Conservation (phyloP, 2,329 filamentous ascomycete genomes). For the Eutypa lata region DNA sequence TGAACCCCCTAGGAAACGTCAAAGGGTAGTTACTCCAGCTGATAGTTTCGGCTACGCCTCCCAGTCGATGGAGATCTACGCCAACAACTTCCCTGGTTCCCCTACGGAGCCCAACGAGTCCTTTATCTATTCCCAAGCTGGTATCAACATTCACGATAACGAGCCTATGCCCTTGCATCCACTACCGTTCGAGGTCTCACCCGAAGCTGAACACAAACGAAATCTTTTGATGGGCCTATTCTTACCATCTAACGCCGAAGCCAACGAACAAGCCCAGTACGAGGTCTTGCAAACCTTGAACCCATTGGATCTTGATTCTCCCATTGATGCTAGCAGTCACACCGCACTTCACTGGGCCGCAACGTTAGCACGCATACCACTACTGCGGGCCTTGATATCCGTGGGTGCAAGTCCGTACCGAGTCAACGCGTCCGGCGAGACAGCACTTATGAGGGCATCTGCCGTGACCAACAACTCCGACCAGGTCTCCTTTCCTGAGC, state of each 20-base stretch:
- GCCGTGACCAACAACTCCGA: slow-evolving; percentile 94
- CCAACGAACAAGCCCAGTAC: slow-evolving; percentile 64
- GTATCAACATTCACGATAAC: slow-evolving; percentile 46
- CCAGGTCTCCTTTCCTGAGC: slow-evolving; percentile 81
- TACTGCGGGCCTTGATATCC: slow-evolving; percentile 76
- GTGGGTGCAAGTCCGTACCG: slow-evolving; percentile 85
- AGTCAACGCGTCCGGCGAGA: slow-evolving; percentile 86
- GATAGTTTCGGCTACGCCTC: slow-evolving; percentile 54
- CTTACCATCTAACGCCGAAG: slow-evolving; percentile 67
- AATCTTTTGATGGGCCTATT: slow-evolving; percentile 80
- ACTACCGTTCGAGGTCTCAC: slow-evolving; percentile 56
- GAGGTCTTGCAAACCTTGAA: slow-evolving; percentile 74
- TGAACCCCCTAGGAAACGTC: slow-evolving; percentile 82
- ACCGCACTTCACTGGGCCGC: slow-evolving; percentile 96
- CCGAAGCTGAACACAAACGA: slow-evolving; percentile 75
- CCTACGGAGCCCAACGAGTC: slow-evolving; percentile 80
- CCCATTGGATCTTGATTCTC: slow-evolving; percentile 82
- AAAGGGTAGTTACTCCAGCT: slow-evolving; percentile 55
- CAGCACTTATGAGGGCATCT: slow-evolving; percentile 87
- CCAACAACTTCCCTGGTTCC: slow-evolving; percentile 60
- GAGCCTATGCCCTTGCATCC: slow-evolving; percentile 62
- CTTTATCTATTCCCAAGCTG: slow-evolving; percentile 62
- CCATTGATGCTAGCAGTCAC: slow-evolving; percentile 84
- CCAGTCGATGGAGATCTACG: slow-evolving; percentile 45
- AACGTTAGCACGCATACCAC: slow-evolving; percentile 79